Percentiles rank a stretch among this genome's conserved stretches.
phyloP scores from a whole-genome alignment of 2,329 filamentous ascomycete genomes.

The Alternaria hordeiaustralica region DNA sequence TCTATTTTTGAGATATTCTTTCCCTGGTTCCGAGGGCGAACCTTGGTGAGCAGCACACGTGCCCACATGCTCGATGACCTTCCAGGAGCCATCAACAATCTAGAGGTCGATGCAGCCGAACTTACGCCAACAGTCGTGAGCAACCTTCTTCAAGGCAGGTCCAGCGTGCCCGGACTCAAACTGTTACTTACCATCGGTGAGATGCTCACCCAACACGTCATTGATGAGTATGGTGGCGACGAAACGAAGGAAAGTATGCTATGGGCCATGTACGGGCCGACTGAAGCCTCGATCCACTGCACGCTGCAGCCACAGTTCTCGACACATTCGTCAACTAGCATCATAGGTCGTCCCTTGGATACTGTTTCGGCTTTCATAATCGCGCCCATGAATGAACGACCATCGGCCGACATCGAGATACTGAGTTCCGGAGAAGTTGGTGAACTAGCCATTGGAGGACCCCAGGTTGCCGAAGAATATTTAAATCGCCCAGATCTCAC shows the following conservation, averaged over 20 bases:
- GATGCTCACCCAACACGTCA: constrained; percentile 81
- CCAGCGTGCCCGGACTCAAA: constrained; percentile 70
- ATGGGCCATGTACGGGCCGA: constrained; percentile 94
- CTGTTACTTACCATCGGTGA: constrained; percentile 88
- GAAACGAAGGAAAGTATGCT: constrained; percentile 66
- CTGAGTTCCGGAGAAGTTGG: constrained; percentile 72
- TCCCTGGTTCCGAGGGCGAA: constrained; percentile 74
- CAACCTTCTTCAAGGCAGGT: constrained; percentile 73
- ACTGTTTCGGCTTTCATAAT: constrained; percentile 82
- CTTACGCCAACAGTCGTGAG: constrained; percentile 87
- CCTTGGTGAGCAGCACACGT: constrained; percentile 74
- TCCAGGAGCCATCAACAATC: constrained; percentile 66
- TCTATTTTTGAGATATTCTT: constrained; percentile 97
- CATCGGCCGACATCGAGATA: constrained; percentile 54
- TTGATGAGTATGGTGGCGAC: constrained; percentile 77
- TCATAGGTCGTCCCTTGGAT: constrained; percentile 78
- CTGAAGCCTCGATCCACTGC: constrained; percentile 90
- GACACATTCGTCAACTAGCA: constrained; percentile 63
- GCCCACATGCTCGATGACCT: constrained; percentile 77
- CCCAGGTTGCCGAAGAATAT: constrained; percentile 81
- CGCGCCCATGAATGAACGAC: constrained; percentile 48
- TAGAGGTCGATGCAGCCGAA: constrained; percentile 83
- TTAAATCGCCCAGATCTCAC: constrained; percentile 83
- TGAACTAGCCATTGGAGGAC: constrained; percentile 81
- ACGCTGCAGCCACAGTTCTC: constrained; percentile 73